Base-by-base conservation (phyloP, 1,284 basidiomycete genomes). In the Agaricales sp. region DNA sequence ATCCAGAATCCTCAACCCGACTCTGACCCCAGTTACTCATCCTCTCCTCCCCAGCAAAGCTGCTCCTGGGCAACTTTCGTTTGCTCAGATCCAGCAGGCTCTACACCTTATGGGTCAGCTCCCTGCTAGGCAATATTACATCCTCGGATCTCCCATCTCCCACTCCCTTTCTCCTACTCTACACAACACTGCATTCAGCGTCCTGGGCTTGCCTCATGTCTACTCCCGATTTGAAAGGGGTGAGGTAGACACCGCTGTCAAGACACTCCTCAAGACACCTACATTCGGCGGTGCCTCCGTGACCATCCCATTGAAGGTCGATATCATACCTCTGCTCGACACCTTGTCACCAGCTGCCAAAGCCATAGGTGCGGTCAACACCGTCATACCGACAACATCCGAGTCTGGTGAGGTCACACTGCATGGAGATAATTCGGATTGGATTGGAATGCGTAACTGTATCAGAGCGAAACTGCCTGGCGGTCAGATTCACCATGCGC, bases 281-380 rank as follows among this genome's bases (percentile, higher is more conserved):
- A 78, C 84, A 49, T 99, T 98, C 65, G 95, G 95, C 14, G 95
- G 95, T 2, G 94, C 94, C 4, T 92, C 89, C 3, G 92, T 98
- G 20, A 99, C 96, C 3, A 95, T 96, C 54, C 93, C 93, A 2
- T 84, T 86, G 71, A 97, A 97, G 67, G 69, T 94, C 39, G 85
- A 91, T 52, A 75, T 96, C 55, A 89, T 96, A 46, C 77, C 84
- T 1, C 69, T 87, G 12, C 75, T 97, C 30, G 82, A 92, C 57
- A 67, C 70, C 41, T 67, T 96, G 30, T 88, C 91, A 0, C 77
- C 80, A 2, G 82, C 91, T 39, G 94, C 90, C 0, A 71, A 80
- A 57, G 70, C 77, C 2, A 92, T 97, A 51, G 93, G 93, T 1
- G 93, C 93, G 0, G 90, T 96, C 56, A 96, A 97, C 66, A 97